A percentile compares a stretch with the other conserved stretches of the same genome.
phyloP scores from a whole-genome alignment of 2,329 filamentous ascomycete genomes.

The Aaosphaeria arxii region DNA sequence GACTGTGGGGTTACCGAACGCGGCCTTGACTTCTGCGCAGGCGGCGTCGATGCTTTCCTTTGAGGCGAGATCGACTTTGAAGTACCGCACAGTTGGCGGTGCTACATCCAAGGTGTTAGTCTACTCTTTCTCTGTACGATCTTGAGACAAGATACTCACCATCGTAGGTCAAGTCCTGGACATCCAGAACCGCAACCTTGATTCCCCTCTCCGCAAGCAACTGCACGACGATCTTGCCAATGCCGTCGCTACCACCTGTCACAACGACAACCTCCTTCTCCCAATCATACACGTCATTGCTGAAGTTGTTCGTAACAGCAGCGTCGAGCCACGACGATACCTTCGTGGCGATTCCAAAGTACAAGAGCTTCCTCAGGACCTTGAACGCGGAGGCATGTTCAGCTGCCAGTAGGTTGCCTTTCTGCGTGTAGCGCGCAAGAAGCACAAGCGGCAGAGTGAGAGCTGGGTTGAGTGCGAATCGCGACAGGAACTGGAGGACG shows the following conservation, averaged over 20 bases:
- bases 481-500: slow-evolving; percentile 55
- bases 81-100: slow-evolving; percentile 60
- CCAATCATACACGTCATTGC: slow-evolving; percentile 60
- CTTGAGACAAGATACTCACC: slow-evolving; percentile 19
- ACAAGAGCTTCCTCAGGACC: slow-evolving; percentile 53
- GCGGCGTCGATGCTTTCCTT: slow-evolving; percentile 51
- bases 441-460: slow-evolving; percentile 64
- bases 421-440: slow-evolving; percentile 61
- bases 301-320: slow-evolving; percentile 51
- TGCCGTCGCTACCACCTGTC: slow-evolving; percentile 72
- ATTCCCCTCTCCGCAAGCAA: slow-evolving; percentile 63
- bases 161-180: slow-evolving; percentile 59
- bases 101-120: slow-evolving; percentile 23
- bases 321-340: slow-evolving; percentile 53
- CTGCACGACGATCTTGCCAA: slow-evolving; percentile 64
- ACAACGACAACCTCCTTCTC: slow-evolving; percentile 67
- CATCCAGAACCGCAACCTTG: slow-evolving; percentile 70
- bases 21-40: slow-evolving; percentile 52
- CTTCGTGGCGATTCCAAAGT: slow-evolving; percentile 50
- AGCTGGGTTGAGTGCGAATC: slow-evolving; percentile 62
- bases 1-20: slow-evolving; percentile 64
- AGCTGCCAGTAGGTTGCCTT: slow-evolving; percentile 54
- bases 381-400: slow-evolving; percentile 50
- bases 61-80: slow-evolving; percentile 67
- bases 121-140: background rate